These are phyloP conservation scores for Fagopyrum homotropicum DNA, from an alignment of 148 eudicot genomes.

Conservation along the genomic window DNA sequence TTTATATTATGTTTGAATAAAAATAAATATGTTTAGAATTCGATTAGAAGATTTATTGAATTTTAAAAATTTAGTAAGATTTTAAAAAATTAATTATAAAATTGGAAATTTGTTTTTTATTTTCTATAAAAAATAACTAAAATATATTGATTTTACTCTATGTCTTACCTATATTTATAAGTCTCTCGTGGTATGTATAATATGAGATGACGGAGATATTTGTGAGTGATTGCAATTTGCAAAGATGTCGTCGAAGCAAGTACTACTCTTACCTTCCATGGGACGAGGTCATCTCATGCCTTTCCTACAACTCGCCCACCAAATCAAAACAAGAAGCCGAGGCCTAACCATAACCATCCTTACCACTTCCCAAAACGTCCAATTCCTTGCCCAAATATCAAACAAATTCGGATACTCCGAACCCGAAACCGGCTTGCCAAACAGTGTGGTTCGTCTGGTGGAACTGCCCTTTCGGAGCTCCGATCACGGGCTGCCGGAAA, in stretches of 20 bases:
- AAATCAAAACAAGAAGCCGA: constrained; percentile 21
- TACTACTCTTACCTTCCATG: constrained; percentile 56
- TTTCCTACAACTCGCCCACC: constrained; percentile 45
- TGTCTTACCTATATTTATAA: no score
- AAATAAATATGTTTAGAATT: no score
- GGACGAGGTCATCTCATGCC: constrained; percentile 68
- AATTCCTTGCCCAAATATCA: constrained; percentile 21
- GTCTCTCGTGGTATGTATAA: no score
- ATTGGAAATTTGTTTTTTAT: no score
- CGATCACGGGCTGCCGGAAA: constrained; percentile 38
- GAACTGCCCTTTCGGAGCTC: constrained; percentile 35
- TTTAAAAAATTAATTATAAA: no score
- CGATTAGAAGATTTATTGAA: no score
- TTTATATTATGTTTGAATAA: no score
- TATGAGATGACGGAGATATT: no score
- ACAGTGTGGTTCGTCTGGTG: constrained; percentile 16
- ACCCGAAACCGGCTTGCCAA: background rate
- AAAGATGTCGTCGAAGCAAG: constrained; percentile 16
- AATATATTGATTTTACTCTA: no score
- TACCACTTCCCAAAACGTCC: constrained; percentile 38
- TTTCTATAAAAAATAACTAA: no score
- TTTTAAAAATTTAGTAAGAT: no score
- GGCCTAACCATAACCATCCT: background rate
- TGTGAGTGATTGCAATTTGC: no score
- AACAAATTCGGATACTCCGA: background rate